phyloP scores from a whole-genome alignment of 805 yeast species.

The Ogataea trehaloabstinens region DNA sequence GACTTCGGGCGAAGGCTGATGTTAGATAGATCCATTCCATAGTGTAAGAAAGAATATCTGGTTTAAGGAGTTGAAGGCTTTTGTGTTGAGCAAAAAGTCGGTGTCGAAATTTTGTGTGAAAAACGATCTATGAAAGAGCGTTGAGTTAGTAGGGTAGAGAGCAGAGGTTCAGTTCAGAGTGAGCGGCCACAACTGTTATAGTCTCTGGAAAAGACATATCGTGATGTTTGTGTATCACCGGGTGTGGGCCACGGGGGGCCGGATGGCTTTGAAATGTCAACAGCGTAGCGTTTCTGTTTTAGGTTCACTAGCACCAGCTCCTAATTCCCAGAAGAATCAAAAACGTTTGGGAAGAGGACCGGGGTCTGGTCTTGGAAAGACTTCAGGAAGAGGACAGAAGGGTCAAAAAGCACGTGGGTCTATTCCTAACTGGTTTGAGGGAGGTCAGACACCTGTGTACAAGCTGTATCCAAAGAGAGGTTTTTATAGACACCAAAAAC shows the following conservation, averaged over 20 bases:
- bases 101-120: too few relatives aligned
- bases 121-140: too few relatives aligned
- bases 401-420: conserved; percentile 97
- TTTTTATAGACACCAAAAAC: conserved; percentile 63
- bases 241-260: too few relatives aligned
- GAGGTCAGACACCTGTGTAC: conserved; percentile 95
- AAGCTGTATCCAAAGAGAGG: conserved; percentile 87
- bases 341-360: conserved; percentile 96
- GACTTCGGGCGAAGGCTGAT: background rate
- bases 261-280: conserved; percentile 17
- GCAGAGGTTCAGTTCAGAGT: too few relatives aligned
- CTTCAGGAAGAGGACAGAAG: conserved; percentile 96
- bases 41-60: too few relatives aligned
- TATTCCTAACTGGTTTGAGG: conserved; percentile 93
- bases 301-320: conserved; percentile 56
- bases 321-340: conserved; percentile 56
- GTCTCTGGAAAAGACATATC: too few relatives aligned
- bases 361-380: conserved; percentile 88
- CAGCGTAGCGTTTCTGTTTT: conserved; percentile 41
- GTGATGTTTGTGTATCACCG: too few relatives aligned
- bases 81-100: too few relatives aligned
- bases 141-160: too few relatives aligned
- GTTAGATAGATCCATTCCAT: too few relatives aligned
- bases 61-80: too few relatives aligned
- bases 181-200: too few relatives aligned